A percentile compares a stretch with the other conserved stretches of the same genome.
Evolutionary conservation across 805 yeast species (phyloP).

Genomic region (Myxozyma udenii): DNA sequence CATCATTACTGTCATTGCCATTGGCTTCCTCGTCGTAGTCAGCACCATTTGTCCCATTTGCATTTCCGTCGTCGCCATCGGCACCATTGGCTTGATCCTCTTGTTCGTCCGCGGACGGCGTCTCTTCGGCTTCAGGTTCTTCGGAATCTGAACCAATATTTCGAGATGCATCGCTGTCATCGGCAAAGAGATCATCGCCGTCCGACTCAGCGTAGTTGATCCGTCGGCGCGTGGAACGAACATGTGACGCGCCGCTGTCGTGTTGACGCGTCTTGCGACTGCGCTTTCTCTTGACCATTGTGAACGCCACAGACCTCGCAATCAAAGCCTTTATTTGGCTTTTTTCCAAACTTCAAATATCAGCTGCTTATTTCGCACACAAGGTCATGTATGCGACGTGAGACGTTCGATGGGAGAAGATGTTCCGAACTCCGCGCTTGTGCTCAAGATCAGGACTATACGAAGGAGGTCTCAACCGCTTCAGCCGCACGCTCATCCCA

Average conservation of each 20-base stretch:
- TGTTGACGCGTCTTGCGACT: background rate
- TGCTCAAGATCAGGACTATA: no score
- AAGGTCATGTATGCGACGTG: no score
- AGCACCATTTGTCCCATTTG: no score
- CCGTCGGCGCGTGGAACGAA: slow-evolving; percentile 16
- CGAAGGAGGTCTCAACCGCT: no score
- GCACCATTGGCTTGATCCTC: slow-evolving; percentile 36
- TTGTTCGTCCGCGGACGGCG: slow-evolving; percentile 37
- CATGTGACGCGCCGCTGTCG: background rate
- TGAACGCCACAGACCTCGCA: no score
- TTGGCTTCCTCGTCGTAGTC: slow-evolving; percentile 5
- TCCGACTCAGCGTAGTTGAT: slow-evolving; percentile 19
- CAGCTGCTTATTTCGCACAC: no score
- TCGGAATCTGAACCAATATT: background rate
- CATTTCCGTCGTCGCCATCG: slow-evolving; percentile 35
- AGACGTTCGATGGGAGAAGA: no score
- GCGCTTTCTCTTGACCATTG: background rate
- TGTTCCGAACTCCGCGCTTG: no score
- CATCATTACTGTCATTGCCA: slow-evolving; percentile 11
- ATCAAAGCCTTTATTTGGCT: no score
- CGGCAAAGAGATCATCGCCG: slow-evolving; percentile 43
- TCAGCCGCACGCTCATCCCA: no score
- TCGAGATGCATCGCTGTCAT: slow-evolving; percentile 33
- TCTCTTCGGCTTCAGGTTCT: slow-evolving; percentile 39
- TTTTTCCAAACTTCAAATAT: no score